Percentiles rank a stretch among this genome's conserved stretches.
These are phyloP conservation scores for Penicillium sp. DNA, from an alignment of 2,329 filamentous ascomycete species.

Conservation along the genomic window DNA sequence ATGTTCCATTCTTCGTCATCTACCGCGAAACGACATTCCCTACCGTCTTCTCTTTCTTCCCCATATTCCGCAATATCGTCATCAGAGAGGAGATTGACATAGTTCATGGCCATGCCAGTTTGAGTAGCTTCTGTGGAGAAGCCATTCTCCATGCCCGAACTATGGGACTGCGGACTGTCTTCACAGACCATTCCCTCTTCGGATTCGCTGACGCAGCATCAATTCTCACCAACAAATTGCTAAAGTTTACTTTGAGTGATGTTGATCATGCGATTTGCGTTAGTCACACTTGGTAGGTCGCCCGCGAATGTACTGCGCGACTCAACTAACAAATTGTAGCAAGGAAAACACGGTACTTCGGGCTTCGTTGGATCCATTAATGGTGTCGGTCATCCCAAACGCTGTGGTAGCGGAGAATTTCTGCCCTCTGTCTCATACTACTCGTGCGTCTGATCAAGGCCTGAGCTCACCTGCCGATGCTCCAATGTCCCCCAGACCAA, in stretches of 20 bases:
- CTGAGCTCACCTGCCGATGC: slow-evolving; percentile 28
- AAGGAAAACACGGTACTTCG: slow-evolving; percentile 97
- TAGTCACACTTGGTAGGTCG: slow-evolving; percentile 83
- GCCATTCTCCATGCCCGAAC: slow-evolving; percentile 91
- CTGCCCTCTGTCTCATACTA: slow-evolving; percentile 61
- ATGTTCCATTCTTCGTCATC: slow-evolving; percentile 93
- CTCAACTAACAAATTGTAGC: slow-evolving; percentile 47
- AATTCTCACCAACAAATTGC: slow-evolving; percentile 92
- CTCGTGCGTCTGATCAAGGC: slow-evolving; percentile 36
- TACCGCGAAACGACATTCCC: slow-evolving; percentile 92
- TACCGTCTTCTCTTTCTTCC: slow-evolving; percentile 97
- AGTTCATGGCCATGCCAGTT: slow-evolving; percentile 92
- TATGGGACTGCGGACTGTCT: slow-evolving; percentile 93
- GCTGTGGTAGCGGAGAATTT: slow-evolving; percentile 97
- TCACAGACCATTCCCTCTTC: slow-evolving; percentile 96
- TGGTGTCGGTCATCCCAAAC: slow-evolving; percentile 97
- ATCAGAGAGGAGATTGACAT: slow-evolving; percentile 94
- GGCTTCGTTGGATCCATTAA: slow-evolving; percentile 89
- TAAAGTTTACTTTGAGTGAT: slow-evolving; percentile 94
- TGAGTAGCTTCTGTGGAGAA: slow-evolving; percentile 92
- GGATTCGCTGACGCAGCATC: slow-evolving; percentile 95
- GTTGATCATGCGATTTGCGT: slow-evolving; percentile 98
- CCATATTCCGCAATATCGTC: slow-evolving; percentile 93
- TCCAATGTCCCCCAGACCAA: slow-evolving; percentile 60
- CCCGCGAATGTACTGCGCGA: background rate